Evolutionary conservation across 2,329 filamentous ascomycete genomes (phyloP).

Genomic region (Cercospora brassicicola): DNA sequence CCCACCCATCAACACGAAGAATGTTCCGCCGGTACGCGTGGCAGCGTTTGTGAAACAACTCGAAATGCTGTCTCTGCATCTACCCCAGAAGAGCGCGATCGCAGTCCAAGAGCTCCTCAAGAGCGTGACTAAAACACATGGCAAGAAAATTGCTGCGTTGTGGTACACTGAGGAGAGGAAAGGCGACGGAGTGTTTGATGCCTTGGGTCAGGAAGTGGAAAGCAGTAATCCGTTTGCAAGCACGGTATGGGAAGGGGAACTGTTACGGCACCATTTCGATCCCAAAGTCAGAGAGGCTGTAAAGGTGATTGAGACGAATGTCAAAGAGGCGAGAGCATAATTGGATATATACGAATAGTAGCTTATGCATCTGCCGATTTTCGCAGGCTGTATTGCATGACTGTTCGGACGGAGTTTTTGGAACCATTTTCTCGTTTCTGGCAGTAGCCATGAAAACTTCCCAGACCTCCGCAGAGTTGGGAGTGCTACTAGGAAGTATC

Average conservation of each 20-base stretch:
- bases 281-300: conserved; percentile 74
- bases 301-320: conserved; percentile 32
- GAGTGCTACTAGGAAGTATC: not conserved
- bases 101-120: conserved; percentile 76
- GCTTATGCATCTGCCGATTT: not conserved
- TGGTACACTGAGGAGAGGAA: conserved; percentile 95
- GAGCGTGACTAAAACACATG: conserved; percentile 77
- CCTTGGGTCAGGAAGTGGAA: conserved; percentile 71
- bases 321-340: conserved; percentile 24
- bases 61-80: conserved; percentile 74
- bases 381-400: not conserved
- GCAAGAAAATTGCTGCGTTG: conserved; percentile 75
- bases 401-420: not conserved
- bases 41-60: conserved; percentile 93
- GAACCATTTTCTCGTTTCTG: not conserved
- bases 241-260: conserved; percentile 90
- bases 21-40: conserved; percentile 78
- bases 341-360: not conserved
- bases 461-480: not conserved
- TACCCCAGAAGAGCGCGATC: conserved; percentile 84
- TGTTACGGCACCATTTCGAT: conserved; percentile 81
- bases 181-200: conserved; percentile 83
- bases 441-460: not conserved
- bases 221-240: conserved; percentile 85
- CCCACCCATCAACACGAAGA: conserved; percentile 69